These are phyloP conservation scores for Boehmeria nivea DNA, from an alignment of 306 rosid genomes.

Conservation along the genomic window DNA sequence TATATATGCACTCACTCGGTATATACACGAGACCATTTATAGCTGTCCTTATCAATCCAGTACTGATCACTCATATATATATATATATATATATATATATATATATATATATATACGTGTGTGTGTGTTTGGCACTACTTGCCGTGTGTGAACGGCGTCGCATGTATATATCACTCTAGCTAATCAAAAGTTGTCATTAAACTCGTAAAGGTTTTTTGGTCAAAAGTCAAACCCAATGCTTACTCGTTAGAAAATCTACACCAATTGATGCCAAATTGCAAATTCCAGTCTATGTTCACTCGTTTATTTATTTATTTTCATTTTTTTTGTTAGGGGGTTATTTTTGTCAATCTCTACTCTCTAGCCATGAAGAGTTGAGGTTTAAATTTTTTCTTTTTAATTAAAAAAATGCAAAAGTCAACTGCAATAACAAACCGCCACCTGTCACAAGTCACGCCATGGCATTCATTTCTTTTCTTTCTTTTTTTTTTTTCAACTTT, in stretches of 20 bases:
- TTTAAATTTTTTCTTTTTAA: no score
- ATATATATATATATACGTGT: neutral
- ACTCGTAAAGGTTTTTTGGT: neutral
- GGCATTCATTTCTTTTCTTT: neutral
- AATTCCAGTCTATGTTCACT: neutral
- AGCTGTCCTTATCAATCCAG: neutral
- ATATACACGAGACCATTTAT: neutral
- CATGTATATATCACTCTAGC: neutral
- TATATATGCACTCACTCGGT: neutral
- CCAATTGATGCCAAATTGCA: neutral
- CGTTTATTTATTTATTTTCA: no score
- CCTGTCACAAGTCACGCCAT: neutral
- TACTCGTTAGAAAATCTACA: neutral
- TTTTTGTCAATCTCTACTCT: no score
- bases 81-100: no score
- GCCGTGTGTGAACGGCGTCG: slow-evolving; percentile 8
- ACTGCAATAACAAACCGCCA: neutral
- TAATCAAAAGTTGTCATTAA: neutral
- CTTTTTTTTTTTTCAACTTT: neutral
- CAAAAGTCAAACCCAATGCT: neutral
- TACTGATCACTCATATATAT: neutral
- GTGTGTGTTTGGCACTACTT: no score
- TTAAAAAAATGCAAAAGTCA: neutral
- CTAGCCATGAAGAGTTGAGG: no score
- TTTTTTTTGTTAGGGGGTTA: no score